phyloP scores from a whole-genome alignment of 2,329 filamentous ascomycete genomes.

The Diaporthe aspalathi region DNA sequence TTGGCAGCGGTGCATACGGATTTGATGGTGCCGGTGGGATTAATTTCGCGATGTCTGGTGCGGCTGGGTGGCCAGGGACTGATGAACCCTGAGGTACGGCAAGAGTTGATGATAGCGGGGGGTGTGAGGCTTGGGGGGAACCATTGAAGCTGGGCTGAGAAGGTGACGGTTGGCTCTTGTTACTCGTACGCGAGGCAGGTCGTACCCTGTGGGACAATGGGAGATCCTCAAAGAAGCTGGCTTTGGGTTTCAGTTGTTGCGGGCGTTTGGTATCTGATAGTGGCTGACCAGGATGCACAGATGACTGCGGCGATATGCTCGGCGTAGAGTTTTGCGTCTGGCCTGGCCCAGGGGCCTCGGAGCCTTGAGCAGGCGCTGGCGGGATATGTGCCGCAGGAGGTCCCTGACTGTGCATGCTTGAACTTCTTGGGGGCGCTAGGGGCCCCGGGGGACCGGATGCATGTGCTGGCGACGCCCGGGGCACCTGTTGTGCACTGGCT shows the following conservation, averaged over 20 bases:
- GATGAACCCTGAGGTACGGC: conserved; percentile 40
- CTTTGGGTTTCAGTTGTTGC: conserved; percentile 53
- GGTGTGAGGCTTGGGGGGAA: conserved; percentile 44
- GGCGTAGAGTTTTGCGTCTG: conserved; percentile 44
- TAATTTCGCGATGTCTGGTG: conserved; percentile 52
- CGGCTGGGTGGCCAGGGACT: conserved; percentile 42
- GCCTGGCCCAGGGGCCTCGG: conserved; percentile 38
- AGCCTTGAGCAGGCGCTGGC: conserved; percentile 37
- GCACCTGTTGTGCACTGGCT: conserved; percentile 66
- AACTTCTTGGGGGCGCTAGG: conserved; percentile 67
- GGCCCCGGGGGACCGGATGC: conserved; percentile 58
- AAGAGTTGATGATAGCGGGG: conserved; percentile 40
- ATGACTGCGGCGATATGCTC: conserved; percentile 50
- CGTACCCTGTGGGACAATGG: conserved; percentile 73
- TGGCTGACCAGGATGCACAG: conserved; percentile 51
- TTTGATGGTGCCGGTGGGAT: conserved; percentile 64
- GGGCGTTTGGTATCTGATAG: conserved; percentile 49
- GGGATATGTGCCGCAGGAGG: conserved; percentile 44
- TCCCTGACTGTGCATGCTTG: conserved; percentile 63
- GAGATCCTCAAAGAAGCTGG: conserved; percentile 82
- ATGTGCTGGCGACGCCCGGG: conserved; percentile 50
- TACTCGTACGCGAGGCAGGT: conserved; percentile 66
- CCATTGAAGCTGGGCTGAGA: conserved; percentile 51
- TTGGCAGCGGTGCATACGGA: conserved; percentile 63
- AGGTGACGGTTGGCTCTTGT: conserved; percentile 55